A percentile compares a stretch with the other conserved stretches of the same genome.
Evolutionary conservation across 768 basidiomycete species (phyloP).

Genomic region (Amanita subjunquillea): DNA sequence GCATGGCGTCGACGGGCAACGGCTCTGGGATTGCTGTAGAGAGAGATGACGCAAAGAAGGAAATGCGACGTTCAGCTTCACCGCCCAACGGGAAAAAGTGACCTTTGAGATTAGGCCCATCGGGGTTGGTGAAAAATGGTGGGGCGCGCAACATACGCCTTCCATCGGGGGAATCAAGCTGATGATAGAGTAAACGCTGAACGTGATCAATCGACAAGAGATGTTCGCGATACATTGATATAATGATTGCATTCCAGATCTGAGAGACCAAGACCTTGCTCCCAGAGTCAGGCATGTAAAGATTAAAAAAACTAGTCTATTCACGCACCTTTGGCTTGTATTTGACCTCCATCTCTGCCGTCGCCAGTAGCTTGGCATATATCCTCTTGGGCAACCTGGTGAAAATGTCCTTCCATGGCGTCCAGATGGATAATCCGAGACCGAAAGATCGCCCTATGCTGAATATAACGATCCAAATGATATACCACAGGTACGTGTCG

Average conservation of each 20-base stretch:
- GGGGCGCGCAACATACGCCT: conserved; percentile 90
- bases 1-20: conserved; percentile 96
- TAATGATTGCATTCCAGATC: conserved; percentile 99
- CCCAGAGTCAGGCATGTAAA: background rate
- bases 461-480: conserved; percentile 97
- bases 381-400: conserved; percentile 95
- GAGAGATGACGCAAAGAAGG: conserved; percentile 96
- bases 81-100: conserved; percentile 92
- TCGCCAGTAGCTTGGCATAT: conserved; percentile 94
- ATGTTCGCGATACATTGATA: conserved; percentile 99
- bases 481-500: conserved; percentile 99
- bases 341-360: conserved; percentile 97
- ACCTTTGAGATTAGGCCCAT: conserved; percentile 53
- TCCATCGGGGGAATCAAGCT: conserved; percentile 84
- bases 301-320: background rate
- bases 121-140: conserved; percentile 95
- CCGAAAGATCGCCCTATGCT: conserved; percentile 84
- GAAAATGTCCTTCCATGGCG: conserved; percentile 97
- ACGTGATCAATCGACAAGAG: conserved; percentile 96
- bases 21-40: conserved; percentile 94
- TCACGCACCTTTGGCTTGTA: conserved; percentile 88
- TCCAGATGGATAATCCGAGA: conserved; percentile 96
- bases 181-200: conserved; percentile 94
- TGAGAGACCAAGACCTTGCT: conserved; percentile 88
- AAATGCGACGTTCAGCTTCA: conserved; percentile 96